These are phyloP conservation scores for Sistotremastrum niveocremeum DNA, from an alignment of 768 basidiomycete genomes.

Conservation along the genomic window DNA sequence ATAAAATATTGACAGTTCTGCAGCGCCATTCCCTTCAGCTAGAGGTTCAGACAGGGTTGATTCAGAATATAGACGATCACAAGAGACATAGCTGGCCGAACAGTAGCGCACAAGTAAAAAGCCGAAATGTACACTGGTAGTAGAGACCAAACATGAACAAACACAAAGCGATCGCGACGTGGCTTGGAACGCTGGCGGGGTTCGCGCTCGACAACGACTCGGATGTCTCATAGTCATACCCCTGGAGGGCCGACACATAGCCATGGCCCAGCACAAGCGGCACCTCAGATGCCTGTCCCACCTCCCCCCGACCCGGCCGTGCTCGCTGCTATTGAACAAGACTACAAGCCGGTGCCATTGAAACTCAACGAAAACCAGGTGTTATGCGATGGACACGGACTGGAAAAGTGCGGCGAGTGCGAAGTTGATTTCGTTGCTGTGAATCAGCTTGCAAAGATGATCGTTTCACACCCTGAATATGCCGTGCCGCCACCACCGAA, in stretches of 20 bases:
- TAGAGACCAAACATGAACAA: too few relatives aligned
- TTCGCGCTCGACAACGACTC: too few relatives aligned
- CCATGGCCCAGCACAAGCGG: conserved; percentile 30
- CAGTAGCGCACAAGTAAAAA: too few relatives aligned
- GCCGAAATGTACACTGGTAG: too few relatives aligned
- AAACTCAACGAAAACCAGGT: conserved; percentile 40
- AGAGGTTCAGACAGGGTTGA: too few relatives aligned
- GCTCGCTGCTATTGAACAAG: conserved; percentile 66
- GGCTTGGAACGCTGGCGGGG: too few relatives aligned
- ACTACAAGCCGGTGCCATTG: conserved; percentile 47
- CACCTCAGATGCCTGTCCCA: conserved; percentile 22
- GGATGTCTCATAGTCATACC: conserved; percentile 38
- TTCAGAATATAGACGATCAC: too few relatives aligned
- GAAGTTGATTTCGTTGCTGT: conserved; percentile 57
- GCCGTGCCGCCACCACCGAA: conserved; percentile 69
- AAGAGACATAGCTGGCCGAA: too few relatives aligned
- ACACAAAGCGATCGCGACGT: too few relatives aligned
- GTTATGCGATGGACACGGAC: conserved; percentile 52
- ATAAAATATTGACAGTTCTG: too few relatives aligned
- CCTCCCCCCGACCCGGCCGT: conserved; percentile 55
- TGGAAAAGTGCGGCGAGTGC: conserved; percentile 65
- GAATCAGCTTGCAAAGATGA: conserved; percentile 63
- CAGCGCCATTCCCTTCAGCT: too few relatives aligned
- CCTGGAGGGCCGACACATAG: conserved; percentile 39
- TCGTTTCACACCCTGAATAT: conserved; percentile 54